A percentile compares a stretch with the other conserved stretches of the same genome.
phyloP scores from a whole-genome alignment of 495 filamentous ascomycete genomes.

The Pyrenula massariospora region DNA sequence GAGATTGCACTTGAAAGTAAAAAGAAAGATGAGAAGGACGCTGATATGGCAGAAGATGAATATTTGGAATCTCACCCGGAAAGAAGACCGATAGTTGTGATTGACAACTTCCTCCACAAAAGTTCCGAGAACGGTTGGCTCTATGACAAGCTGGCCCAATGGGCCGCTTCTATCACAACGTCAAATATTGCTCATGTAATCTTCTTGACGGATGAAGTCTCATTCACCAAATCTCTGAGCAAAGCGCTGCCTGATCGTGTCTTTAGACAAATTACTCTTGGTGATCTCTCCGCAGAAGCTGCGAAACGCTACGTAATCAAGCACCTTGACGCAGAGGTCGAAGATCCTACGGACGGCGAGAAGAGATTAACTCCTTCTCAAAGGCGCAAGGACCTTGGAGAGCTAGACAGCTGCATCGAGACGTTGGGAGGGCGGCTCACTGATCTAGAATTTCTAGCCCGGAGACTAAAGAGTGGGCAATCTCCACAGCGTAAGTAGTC shows the following conservation, averaged over 20 bases:
- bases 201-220: slow-evolving; percentile 87
- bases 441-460: slow-evolving; percentile 84
- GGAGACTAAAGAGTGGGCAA: slow-evolving; percentile 84
- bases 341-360: slow-evolving; percentile 21
- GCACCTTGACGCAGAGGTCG: slow-evolving; percentile 50
- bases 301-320: slow-evolving; percentile 84
- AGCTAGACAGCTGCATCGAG: slow-evolving; percentile 73
- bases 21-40: slow-evolving; percentile 61
- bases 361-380: slow-evolving; percentile 21
- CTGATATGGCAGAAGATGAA: slow-evolving; percentile 66
- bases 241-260: slow-evolving; percentile 85
- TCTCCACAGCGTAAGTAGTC: slow-evolving; percentile 46
- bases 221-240: slow-evolving; percentile 77
- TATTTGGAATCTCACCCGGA: slow-evolving; percentile 90
- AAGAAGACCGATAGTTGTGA: slow-evolving; percentile 69
- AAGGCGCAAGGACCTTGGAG: slow-evolving; percentile 33
- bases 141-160: slow-evolving; percentile 85
- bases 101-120: slow-evolving; percentile 90
- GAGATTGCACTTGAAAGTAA: slow-evolving; percentile 58
- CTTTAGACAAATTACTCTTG: slow-evolving; percentile 72
- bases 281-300: slow-evolving; percentile 74
- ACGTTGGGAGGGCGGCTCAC: slow-evolving; percentile 80
- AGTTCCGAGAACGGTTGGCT: slow-evolving; percentile 59
- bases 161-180: slow-evolving; percentile 78
- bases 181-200: slow-evolving; percentile 93